Percentiles rank a stretch among this genome's conserved stretches.
Conservation (phyloP, 2,329 filamentous ascomycete genomes). For the Calonectria pteridis region DNA sequence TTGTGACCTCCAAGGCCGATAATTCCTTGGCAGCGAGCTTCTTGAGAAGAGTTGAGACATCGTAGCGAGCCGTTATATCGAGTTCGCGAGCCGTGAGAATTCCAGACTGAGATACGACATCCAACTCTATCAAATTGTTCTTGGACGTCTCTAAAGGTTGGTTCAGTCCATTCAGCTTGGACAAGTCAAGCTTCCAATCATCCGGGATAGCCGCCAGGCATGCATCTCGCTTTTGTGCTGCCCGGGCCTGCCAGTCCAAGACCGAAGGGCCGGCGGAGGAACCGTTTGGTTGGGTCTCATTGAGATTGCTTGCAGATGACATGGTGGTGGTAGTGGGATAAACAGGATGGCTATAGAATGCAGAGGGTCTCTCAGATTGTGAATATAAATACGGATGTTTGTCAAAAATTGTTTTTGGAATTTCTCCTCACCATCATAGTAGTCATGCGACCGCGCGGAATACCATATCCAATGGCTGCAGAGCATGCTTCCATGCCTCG, state of each 20-base stretch:
- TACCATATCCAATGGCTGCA: background rate
- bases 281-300: background rate
- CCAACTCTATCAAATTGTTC: slow-evolving; percentile 25
- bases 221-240: slow-evolving; percentile 13
- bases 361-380: background rate
- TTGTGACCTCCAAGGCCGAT: slow-evolving; percentile 51
- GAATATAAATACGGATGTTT: background rate
- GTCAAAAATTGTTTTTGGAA: background rate
- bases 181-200: slow-evolving; percentile 23
- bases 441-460: background rate
- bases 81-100: slow-evolving; percentile 57
- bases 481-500: background rate
- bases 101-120: slow-evolving; percentile 43
- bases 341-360: background rate
- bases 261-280: background rate
- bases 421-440: background rate
- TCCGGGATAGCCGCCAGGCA: slow-evolving; percentile 23
- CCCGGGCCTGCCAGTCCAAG: background rate
- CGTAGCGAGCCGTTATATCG: slow-evolving; percentile 58
- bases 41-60: slow-evolving; percentile 51
- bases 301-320: background rate
- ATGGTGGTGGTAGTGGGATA: background rate
- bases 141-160: slow-evolving; percentile 17
- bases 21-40: slow-evolving; percentile 49
- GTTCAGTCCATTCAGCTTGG: slow-evolving; percentile 1